Conservation (phyloP, 495 filamentous ascomycete genomes). For the Viridothelium virens region DNA sequence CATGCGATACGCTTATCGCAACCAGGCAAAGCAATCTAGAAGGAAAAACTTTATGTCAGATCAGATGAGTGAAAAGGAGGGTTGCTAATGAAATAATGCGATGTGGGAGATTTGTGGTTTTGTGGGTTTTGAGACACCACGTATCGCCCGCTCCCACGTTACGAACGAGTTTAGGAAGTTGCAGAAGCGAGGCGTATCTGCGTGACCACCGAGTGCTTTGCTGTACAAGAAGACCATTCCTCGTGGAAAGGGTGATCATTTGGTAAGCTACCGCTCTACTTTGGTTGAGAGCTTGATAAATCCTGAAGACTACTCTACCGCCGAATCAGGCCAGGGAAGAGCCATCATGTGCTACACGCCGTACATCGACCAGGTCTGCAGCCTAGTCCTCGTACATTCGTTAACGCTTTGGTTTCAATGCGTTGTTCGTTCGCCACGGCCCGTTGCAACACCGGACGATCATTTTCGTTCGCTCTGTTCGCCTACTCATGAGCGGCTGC, state of each 20-base stretch:
- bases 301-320: not conserved
- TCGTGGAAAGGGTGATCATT: not conserved
- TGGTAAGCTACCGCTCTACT: not conserved
- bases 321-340: not conserved
- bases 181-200: not conserved
- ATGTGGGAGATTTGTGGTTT: not conserved
- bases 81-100: not conserved
- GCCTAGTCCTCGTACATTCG: constrained; percentile 6
- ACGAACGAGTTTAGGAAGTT: constrained; percentile 6
- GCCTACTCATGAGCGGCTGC: not conserved
- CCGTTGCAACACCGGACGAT: not conserved
- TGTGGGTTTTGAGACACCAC: not conserved
- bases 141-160: constrained; percentile 9
- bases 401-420: not conserved
- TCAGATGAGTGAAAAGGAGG: not conserved
- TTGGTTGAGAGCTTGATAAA: constrained; percentile 8
- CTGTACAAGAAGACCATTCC: constrained; percentile 5
- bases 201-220: constrained; percentile 8
- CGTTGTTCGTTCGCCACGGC: not conserved
- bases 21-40: not conserved
- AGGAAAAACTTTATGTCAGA: not conserved
- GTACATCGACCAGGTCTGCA: constrained; percentile 2
- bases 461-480: not conserved
- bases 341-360: constrained; percentile 8
- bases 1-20: not conserved